phyloP scores from a whole-genome alignment of 1,284 basidiomycete species.

The Mycena sp. region DNA sequence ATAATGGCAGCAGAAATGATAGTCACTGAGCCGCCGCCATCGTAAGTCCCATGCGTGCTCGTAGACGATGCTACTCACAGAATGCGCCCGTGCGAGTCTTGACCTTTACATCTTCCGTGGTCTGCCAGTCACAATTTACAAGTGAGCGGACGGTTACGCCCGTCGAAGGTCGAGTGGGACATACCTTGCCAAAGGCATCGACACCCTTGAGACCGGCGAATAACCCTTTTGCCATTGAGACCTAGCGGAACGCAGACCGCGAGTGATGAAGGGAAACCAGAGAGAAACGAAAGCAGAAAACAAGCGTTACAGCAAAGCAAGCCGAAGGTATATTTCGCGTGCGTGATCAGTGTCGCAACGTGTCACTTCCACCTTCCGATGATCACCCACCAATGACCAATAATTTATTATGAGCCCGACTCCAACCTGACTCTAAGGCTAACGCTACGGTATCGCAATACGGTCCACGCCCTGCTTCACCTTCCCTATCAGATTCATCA shows the following conservation, averaged over 20 bases:
- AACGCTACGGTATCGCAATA: conserved; percentile 59
- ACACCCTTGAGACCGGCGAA: conserved; percentile 82
- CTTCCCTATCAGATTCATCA: conserved; percentile 86
- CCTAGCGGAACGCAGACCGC: conserved; percentile 41
- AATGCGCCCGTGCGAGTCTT: conserved; percentile 94
- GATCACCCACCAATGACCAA: background rate
- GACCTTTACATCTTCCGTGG: conserved; percentile 97
- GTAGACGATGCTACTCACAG: conserved; percentile 59
- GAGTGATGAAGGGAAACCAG: conserved; percentile 40
- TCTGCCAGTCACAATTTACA: conserved; percentile 59
- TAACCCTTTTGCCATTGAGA: conserved; percentile 77
- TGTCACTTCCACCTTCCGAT: conserved; percentile 9
- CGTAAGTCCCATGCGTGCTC: conserved; percentile 13
- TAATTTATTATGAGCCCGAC: too few relatives aligned
- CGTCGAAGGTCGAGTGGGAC: conserved; percentile 29
- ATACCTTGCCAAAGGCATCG: conserved; percentile 98
- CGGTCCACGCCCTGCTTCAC: conserved; percentile 90
- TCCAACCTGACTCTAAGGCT: too few relatives aligned
- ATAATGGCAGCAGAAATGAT: conserved; percentile 94
- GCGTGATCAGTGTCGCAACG: conserved; percentile 29
- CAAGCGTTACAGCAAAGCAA: conserved; percentile 23
- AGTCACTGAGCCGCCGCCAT: conserved; percentile 72
- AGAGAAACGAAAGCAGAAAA: conserved; percentile 31
- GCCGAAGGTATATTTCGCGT: conserved; percentile 5
- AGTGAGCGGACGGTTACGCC: conserved; percentile 23